Base-by-base conservation (phyloP, 2,329 filamentous ascomycete genomes). In the Pestalotiopsis fici region DNA sequence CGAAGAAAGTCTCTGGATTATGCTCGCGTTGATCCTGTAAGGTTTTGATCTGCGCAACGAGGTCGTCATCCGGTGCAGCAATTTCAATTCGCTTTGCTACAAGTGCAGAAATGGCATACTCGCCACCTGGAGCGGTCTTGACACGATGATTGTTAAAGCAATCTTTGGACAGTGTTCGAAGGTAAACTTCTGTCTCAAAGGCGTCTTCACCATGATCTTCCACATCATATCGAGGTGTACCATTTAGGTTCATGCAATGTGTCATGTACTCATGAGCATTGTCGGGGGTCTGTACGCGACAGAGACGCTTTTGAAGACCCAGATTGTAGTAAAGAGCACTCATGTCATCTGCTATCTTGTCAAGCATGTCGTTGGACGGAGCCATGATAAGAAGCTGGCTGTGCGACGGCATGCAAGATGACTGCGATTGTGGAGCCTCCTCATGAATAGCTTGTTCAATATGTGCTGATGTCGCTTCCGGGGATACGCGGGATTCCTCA, bases 271-370 rank as follows among this genome's bases (percentile, higher is more conserved):
- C n/a, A 21, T 18, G 9, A 7, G 43, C 43, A 9, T 50, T 50
- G 43, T 50, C 43, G 7, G 43, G 43, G 6, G 43, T 50, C 6
- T 50, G 43, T 18, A 50, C 43, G 6, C 43, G 43, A 21, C 43
- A 50, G 43, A 50, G 43, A 9, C 43, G 43, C 43, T 50, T 50
- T 50, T 50, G 7, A n/a, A 50, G 18, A 9, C 43, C 18, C 18
- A 50, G 18, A 3, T 18, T 50, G 6, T 13, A 50, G 43, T 50
- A 50, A n/a, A 50, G 43, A 21, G 18, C 9, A 50, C 43, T 50
- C 43, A 50, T 15, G 55, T 62, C 13, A 15, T 9, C 31, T 77
- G 82, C 76, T 70, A 90, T 83, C 31, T n/a, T 25, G 39, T 66
- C 21, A 3, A 28, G 23, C 55, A 27, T 27, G 23, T 27, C 55